These are phyloP conservation scores for Phytopythium ostracodes DNA, from an alignment of 352 stramenopile genomes.

Conservation along the genomic window DNA sequence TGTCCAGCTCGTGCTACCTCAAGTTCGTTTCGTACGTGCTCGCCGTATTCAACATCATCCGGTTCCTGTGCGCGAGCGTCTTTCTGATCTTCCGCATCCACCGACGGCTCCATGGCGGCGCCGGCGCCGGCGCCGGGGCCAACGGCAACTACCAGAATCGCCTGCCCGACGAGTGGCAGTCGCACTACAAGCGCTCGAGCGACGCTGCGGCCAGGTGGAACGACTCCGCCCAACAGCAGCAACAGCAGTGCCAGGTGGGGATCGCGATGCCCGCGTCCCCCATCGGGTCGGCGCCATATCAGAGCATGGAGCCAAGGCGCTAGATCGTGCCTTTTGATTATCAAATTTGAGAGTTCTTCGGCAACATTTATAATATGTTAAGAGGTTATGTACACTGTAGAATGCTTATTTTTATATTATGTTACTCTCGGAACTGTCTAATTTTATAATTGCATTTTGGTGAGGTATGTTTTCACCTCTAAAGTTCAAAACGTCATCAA, in stretches of 20 bases:
- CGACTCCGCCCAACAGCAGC: neutral
- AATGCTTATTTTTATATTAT: too few species aligned
- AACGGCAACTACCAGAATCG: constrained; percentile 14
- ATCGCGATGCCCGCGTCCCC: neutral
- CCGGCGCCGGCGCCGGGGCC: neutral
- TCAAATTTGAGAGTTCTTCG: neutral
- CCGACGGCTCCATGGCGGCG: constrained; percentile 17
- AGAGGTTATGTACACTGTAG: too few species aligned
- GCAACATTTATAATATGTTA: neutral
- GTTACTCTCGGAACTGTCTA: too few species aligned
- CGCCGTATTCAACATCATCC: constrained; percentile 39
- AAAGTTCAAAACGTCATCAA: neutral
- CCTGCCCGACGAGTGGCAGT: constrained; percentile 19
- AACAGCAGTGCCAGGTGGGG: neutral
- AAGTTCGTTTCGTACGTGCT: constrained; percentile 40
- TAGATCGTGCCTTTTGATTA: neutral
- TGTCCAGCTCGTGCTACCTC: constrained; percentile 46
- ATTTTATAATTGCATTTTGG: neutral
- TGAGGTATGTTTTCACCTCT: too few species aligned
- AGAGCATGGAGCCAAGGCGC: neutral
- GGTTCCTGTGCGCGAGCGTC: constrained; percentile 28
- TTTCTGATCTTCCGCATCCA: constrained; percentile 36
- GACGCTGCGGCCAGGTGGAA: constrained; percentile 2
- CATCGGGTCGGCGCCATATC: neutral
- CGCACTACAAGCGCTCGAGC: constrained; percentile 23